These are phyloP conservation scores for Hygrocybe coccinea DNA, from an alignment of 768 basidiomycete genomes.

Conservation along the genomic window DNA sequence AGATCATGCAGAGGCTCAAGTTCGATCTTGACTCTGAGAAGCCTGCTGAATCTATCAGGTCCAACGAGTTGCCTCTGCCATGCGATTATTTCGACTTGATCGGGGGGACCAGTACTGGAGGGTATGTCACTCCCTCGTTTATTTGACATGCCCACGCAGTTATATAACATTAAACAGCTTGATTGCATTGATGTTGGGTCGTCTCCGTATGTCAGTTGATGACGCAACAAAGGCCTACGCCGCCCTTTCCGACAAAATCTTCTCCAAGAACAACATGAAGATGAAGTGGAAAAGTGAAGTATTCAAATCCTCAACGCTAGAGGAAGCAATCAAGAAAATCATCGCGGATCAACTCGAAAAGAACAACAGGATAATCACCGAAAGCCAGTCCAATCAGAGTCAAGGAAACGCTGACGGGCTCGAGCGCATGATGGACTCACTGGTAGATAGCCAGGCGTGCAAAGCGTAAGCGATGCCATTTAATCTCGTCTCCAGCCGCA, in stretches of 20 bases:
- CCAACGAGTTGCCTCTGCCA: constrained; percentile 23
- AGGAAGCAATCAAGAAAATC: constrained; percentile 23
- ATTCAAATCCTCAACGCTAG: constrained; percentile 23
- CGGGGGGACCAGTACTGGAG: constrained; percentile 33
- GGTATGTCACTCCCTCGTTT: constrained; percentile 16
- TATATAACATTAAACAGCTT: constrained; percentile 19
- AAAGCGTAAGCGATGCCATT: constrained; percentile 25
- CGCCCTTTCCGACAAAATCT: constrained; percentile 27
- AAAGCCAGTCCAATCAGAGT: constrained; percentile 16
- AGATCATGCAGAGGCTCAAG: constrained; percentile 26
- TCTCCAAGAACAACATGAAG: constrained; percentile 17
- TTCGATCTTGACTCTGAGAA: constrained; percentile 15
- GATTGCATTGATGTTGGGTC: constrained; percentile 37
- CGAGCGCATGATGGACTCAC: background rate
- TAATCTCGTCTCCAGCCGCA: background rate
- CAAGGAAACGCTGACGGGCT: background rate
- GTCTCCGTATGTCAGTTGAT: constrained; percentile 33
- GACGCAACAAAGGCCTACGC: constrained; percentile 30
- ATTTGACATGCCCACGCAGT: background rate
- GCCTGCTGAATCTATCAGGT: constrained; percentile 7
- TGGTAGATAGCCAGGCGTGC: constrained; percentile 12
- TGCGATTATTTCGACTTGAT: constrained; percentile 34
- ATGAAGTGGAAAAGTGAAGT: constrained; percentile 13
- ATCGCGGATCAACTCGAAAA: constrained; percentile 23
- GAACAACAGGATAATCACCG: constrained; percentile 22